Conservation (phyloP, 192 early-diverging fungal species). For the Coemansia sp. region DNA sequence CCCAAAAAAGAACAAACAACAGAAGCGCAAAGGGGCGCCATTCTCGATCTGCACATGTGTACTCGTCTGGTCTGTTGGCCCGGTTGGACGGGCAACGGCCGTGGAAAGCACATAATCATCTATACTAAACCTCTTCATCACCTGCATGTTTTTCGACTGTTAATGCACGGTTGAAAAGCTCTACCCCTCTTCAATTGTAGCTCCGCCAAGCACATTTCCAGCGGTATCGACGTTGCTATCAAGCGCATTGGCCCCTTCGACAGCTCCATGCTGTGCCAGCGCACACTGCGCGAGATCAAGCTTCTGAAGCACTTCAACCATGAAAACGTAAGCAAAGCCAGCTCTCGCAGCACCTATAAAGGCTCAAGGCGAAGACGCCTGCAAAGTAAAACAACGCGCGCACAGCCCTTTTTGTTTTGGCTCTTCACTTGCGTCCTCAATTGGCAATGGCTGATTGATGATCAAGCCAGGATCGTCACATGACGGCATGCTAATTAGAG, state of each 20-base stretch:
- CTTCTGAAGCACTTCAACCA: constrained; percentile 82
- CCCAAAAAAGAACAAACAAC: not conserved
- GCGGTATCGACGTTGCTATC: constrained; percentile 84
- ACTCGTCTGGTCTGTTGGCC: not conserved
- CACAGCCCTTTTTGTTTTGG: too few relatives aligned
- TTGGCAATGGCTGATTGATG: not conserved
- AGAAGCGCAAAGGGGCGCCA: not conserved
- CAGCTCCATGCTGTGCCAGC: constrained; percentile 79
- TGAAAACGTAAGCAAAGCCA: constrained; percentile 67
- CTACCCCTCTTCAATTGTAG: constrained; percentile 35
- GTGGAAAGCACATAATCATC: too few relatives aligned
- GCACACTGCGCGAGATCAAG: constrained; percentile 83
- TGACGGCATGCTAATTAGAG: not conserved
- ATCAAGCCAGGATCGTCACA: constrained; percentile 3
- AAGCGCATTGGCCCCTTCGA: constrained; percentile 89
- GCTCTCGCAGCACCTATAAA: too few relatives aligned
- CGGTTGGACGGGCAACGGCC: too few relatives aligned
- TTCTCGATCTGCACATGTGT: not conserved
- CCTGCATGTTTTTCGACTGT: too few relatives aligned
- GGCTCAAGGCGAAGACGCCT: too few relatives aligned
- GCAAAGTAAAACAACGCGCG: too few relatives aligned
- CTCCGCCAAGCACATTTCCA: constrained; percentile 79
- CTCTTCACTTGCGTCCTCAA: too few relatives aligned
- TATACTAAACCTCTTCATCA: too few relatives aligned
- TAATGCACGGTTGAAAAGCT: too few relatives aligned